Conservation (phyloP, 2,329 filamentous ascomycete genomes). For the Nemania abortiva region DNA sequence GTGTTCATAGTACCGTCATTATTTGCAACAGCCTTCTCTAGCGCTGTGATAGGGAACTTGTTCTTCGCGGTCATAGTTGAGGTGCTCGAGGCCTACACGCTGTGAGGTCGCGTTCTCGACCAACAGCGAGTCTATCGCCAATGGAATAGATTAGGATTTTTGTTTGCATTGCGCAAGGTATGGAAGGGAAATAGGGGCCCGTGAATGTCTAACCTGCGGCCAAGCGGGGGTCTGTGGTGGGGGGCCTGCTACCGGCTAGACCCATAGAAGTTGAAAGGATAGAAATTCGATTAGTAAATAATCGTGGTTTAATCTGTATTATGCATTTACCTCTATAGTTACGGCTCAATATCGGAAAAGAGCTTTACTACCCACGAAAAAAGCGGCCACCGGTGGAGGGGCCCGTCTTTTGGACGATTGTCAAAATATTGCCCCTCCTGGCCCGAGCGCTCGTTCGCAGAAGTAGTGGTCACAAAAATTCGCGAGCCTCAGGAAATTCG, state of each 20-base stretch:
- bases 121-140: too few species aligned
- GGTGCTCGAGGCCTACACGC: too few species aligned
- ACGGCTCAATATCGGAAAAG: constrained; percentile 42
- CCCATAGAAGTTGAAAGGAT: not conserved
- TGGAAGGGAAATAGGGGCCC: constrained; percentile 7
- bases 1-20: too few species aligned
- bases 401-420: constrained; percentile 26
- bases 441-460: constrained; percentile 33
- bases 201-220: not conserved
- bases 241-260: too few species aligned
- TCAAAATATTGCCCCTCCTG: constrained; percentile 41
- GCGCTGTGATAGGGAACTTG: too few species aligned
- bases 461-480: constrained; percentile 40
- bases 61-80: too few species aligned
- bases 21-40: too few species aligned
- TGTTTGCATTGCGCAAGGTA: not conserved
- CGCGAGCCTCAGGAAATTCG: constrained; percentile 33
- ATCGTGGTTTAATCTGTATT: not conserved
- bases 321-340: constrained; percentile 23
- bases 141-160: not conserved
- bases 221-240: not conserved
- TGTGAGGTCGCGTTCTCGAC: too few species aligned
- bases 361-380: constrained; percentile 38
- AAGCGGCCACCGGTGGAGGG: constrained; percentile 33
- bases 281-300: not conserved